Base-by-base conservation (phyloP, 2,329 filamentous ascomycete species). In the Pseudocercospora fuligena region DNA sequence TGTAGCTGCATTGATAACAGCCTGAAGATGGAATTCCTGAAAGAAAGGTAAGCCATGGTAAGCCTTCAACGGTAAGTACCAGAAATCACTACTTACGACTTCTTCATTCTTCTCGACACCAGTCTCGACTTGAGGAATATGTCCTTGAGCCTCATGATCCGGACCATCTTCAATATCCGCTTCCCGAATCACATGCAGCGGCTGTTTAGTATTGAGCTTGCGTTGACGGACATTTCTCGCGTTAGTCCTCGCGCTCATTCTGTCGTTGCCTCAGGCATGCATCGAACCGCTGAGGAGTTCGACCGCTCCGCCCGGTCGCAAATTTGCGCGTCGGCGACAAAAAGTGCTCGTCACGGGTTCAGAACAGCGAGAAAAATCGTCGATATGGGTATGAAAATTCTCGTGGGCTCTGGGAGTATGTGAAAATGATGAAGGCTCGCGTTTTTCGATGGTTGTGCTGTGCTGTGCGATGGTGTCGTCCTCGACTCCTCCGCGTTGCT, bases 101-200 rank as follows among this genome's bases (percentile, higher is more conserved):
- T 98, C 94, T 83, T 99, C 95, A 72, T 90, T 92, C 79, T 97
- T 94, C 82, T 99, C 95, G 75, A 99, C 95, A 81, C 95, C 95
- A 73, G 94, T 97, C 78, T 95, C 93, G 78, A 97, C 93, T 77
- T 90, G 92, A 82, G 86, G 89, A 84, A 88, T 92, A 79, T 91
- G 90, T 74, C 91, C 91, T 78, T 94, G 89, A 75, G 92, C 88
- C 72, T 90, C 88, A 82, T 97, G 92, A 80, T 97, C 97, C 81
- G 93, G 88, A 33, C 70, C 72, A 77, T 90, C 86, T 78, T 97
- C 93, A 82, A 98, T 91, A 78, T 98, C 92, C 80, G 93, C 87
- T 83, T 98, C 94, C 80, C 91, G 89, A 77, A 97, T 87, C 75
- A 99, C 90, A 67, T 90, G 90, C 78, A 97, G 89, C 75, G 89